Conservation (phyloP, 352 stramenopile genomes). For the Globisporangium takayamanum region DNA sequence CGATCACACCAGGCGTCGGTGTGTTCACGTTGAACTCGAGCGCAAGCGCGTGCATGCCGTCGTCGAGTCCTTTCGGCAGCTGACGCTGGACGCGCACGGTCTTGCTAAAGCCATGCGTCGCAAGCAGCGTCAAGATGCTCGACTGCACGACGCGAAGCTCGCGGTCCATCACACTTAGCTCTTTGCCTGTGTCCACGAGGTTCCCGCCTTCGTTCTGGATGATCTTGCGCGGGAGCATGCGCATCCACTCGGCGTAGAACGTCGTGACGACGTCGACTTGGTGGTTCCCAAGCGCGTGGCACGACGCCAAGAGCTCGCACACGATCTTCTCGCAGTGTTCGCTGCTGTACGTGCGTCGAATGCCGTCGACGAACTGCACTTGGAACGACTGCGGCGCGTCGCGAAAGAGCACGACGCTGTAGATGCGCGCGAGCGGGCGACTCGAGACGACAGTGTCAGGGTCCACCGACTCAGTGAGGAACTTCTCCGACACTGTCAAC, state of each 20-base stretch:
- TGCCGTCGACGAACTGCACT: constrained; percentile 67
- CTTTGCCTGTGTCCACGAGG: constrained; percentile 24
- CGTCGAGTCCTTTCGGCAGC: constrained; percentile 56
- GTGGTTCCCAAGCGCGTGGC: constrained; percentile 60
- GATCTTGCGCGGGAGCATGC: constrained; percentile 71
- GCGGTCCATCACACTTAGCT: constrained; percentile 52
- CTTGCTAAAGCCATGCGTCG: constrained; percentile 51
- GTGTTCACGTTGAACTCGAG: constrained; percentile 80
- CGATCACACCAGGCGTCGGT: constrained; percentile 56
- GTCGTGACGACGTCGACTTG: constrained; percentile 56
- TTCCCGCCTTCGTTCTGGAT: constrained; percentile 62
- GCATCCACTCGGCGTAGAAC: constrained; percentile 41
- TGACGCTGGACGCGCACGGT: constrained; percentile 54
- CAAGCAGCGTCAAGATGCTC: constrained; percentile 55
- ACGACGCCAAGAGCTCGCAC: constrained; percentile 65
- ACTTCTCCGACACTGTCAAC: constrained; percentile 64
- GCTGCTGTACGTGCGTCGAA: constrained; percentile 64
- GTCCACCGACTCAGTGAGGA: constrained; percentile 57
- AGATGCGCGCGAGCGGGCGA: constrained; percentile 63
- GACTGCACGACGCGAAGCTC: constrained; percentile 64
- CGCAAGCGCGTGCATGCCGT: constrained; percentile 67
- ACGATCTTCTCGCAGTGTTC: constrained; percentile 69
- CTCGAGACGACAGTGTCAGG: constrained; percentile 52
- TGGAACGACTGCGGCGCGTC: constrained; percentile 61
- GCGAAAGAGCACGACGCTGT: constrained; percentile 58